Evolutionary conservation across 306 rosid species (phyloP), one percentile per base, ranked within the genome.

Genomic region (Myrica gale): DNA sequence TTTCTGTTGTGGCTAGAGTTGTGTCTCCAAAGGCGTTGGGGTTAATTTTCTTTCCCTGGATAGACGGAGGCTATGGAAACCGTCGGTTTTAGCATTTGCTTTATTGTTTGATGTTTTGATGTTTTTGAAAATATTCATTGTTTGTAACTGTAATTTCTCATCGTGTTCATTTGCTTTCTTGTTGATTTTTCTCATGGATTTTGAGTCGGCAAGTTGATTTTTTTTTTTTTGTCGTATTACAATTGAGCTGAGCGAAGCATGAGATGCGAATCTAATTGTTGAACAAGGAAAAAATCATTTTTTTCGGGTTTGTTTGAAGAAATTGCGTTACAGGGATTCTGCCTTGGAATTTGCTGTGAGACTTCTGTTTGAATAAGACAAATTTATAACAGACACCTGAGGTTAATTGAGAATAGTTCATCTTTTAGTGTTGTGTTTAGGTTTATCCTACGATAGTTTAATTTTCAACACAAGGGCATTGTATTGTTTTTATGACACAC

Each of bases 1-100:
- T 83, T 68, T 81, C 83, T 53, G 7, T 54, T 71, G 67, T 72
- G 61, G 50, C 76, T 9, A 62, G 44, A 43, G 50, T 45, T 71
- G 39, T 51, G 73, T 74, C 83, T 17, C 79, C 2, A 71, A 84
- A 26, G 82, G 78, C 5, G 60, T 79, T 9, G 74, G 72, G 16
- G 50, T 67, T n/a, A 69, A 73, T 54, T 76, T 72, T 48, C 74
- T 80, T 3, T 3, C 88, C 16, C 79, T 76, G 13, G 68, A 53
- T 56, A 86, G 81, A 0, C 85, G 84, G 48, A 81, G 74, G 56
- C 53, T 71, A 3, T 69, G 78, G 86, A 61, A 15, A 55, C 88
- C 84, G 2, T 74, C 84, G 3, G 57, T 87, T 17, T 69, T 86
- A 41, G 80, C 85, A n/a, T n/a, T n/a, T n/a, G n/a, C n/a, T n/a